Evolutionary conservation across 208 protist species (phyloP).

Genomic region (Angomonas deanei): DNA sequence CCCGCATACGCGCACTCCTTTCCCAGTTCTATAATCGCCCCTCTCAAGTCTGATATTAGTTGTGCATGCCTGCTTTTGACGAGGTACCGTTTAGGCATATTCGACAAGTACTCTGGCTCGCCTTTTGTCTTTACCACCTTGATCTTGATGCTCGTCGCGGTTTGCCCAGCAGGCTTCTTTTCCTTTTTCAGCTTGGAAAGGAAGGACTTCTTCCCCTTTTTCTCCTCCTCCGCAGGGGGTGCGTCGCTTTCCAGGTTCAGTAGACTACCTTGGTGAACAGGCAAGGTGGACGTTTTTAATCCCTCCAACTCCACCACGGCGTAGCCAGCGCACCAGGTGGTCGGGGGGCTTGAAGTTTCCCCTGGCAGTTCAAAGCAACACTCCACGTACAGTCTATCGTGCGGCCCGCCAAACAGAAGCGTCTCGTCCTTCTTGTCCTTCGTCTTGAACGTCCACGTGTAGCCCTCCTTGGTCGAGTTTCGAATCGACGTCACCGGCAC

Average conservation of each 20-base stretch:
- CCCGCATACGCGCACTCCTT: constrained; percentile 18
- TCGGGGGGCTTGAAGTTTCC: constrained; percentile 8
- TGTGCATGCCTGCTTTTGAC: constrained; percentile 37
- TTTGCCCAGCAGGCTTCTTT: constrained; percentile 9
- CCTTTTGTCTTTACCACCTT: constrained; percentile 19
- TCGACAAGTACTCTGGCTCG: background rate
- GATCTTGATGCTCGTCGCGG: constrained; percentile 28
- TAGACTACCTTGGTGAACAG: constrained; percentile 41
- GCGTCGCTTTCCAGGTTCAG: constrained; percentile 9
- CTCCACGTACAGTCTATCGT: constrained; percentile 67
- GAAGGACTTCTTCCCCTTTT: background rate
- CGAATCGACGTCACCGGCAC: constrained; percentile 34
- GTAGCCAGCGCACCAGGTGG: constrained; percentile 71
- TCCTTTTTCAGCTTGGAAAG: background rate
- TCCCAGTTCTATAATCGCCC: constrained; percentile 32
- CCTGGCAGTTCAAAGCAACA: constrained; percentile 65
- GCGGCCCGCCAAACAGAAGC: constrained; percentile 27
- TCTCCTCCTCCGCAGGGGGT: background rate
- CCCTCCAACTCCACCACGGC: constrained; percentile 20
- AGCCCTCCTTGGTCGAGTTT: constrained; percentile 29
- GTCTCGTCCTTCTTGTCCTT: constrained; percentile 16
- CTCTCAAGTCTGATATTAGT: constrained; percentile 44
- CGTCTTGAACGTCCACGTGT: constrained; percentile 57
- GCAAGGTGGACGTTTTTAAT: constrained; percentile 23
- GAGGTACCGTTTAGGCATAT: constrained; percentile 42